Evolutionary conservation across 1,139 yeast species (phyloP), one percentile per base, ranked within the genome.

Genomic region (Candida dubliniensis): DNA sequence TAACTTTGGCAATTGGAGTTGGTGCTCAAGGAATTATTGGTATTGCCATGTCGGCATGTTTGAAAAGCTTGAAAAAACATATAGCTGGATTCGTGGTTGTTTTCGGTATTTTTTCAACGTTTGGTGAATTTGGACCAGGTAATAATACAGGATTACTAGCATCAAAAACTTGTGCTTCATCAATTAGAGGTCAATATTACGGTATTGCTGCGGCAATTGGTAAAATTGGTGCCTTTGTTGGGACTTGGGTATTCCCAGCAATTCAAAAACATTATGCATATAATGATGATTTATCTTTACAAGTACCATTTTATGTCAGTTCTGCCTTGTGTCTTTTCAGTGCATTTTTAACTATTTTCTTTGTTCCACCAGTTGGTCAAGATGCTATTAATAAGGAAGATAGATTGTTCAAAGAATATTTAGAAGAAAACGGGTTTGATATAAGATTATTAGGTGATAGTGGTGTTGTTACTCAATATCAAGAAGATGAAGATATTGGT

Each of bases 121-220:
- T 88, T 39, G 97, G 97, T 56, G 97, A 90, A 66, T 86, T 90
- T 63, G 96, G 96, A 24, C 91, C 96, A 13, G 97, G 97, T 67
- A 89, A 90, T 66, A 87, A 87, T 65, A 84, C 87, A 61, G 97
- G 97, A 55, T 69, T 87, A 47, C 72, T 91, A 50, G 95, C 96
- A 24, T 78, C 96, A 35, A 90, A 90, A 67, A 84, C 95, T 26
- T 77, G 84, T 42, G 86, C 96, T 36, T 84, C 96, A n/a, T 82
- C 96, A 26, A 77, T 90, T 45, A 83, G 97, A 70, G 97, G 96
- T 48, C 87, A 85, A 57, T 87, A 86, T 67, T 90, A 91, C 61
- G 95, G 93, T 55, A 76, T 89, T 54, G 91, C 96, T 39, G 96
- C 96, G 47, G 96, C 96, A 25, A 58, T 81, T 43, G 96, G 96